Evolutionary conservation across 2,329 filamentous ascomycete genomes (phyloP).

Genomic region (Niveomyces coronatus): DNA sequence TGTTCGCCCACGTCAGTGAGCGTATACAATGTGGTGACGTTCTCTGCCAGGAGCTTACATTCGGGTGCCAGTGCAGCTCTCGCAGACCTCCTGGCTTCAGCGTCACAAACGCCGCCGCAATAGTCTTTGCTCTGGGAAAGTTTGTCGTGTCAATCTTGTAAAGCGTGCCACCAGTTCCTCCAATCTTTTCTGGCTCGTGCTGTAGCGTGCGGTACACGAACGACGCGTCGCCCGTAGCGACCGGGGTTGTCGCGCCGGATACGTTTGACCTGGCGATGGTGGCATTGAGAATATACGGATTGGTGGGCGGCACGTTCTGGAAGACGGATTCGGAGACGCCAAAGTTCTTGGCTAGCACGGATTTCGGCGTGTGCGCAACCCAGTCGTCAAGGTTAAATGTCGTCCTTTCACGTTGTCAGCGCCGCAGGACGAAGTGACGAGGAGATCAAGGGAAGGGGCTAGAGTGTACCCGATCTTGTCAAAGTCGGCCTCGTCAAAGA

Average conservation of each 20-base stretch:
- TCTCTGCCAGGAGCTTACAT: constrained; percentile 42
- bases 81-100: constrained; percentile 53
- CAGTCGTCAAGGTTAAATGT: constrained; percentile 65
- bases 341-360: constrained; percentile 58
- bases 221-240: constrained; percentile 45
- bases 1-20: constrained; percentile 18
- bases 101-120: constrained; percentile 54
- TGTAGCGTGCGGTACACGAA: constrained; percentile 52
- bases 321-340: constrained; percentile 51
- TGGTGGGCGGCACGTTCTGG: constrained; percentile 42
- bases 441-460: too few species aligned
- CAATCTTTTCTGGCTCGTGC: constrained; percentile 44
- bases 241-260: constrained; percentile 28
- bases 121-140: constrained; percentile 55
- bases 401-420: constrained; percentile 30
- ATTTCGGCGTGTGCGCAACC: constrained; percentile 54
- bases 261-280: constrained; percentile 37
- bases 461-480: constrained; percentile 44
- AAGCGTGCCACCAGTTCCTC: constrained; percentile 51
- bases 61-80: constrained; percentile 62
- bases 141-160: constrained; percentile 57
- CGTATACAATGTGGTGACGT: too few species aligned
- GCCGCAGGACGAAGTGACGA: background rate
- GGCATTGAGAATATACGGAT: constrained; percentile 52
- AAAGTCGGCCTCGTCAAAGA: constrained; percentile 58